These are phyloP conservation scores for Fusarium oxysporum DNA, from an alignment of 2,329 filamentous ascomycete genomes.

Conservation along the genomic window DNA sequence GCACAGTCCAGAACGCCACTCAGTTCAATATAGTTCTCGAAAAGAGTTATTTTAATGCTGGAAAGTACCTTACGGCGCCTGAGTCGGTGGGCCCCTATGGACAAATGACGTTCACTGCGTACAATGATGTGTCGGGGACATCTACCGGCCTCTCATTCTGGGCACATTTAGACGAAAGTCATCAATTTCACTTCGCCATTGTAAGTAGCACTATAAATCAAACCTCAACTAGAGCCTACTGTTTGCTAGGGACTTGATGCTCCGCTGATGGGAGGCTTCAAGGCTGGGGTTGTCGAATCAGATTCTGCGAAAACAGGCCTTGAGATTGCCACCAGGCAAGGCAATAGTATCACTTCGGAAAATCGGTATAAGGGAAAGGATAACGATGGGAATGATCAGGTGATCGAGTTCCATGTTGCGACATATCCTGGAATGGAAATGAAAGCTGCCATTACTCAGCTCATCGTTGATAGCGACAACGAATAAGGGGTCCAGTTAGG, in stretches of 20 bases:
- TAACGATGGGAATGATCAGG: rapidly evolving
- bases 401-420: too few species aligned
- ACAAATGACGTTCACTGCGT: neutral
- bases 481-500: rapidly evolving
- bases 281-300: rapidly evolving
- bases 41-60: rapidly evolving
- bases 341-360: rapidly evolving
- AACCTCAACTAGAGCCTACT: rapidly evolving
- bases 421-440: neutral
- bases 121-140: rapidly evolving
- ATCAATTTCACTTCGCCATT: rapidly evolving
- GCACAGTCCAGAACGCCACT: neutral
- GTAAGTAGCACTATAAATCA: rapidly evolving
- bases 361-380: rapidly evolving
- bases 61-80: rapidly evolving
- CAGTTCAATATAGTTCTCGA: rapidly evolving
- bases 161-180: neutral
- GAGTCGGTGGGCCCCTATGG: rapidly evolving
- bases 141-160: rapidly evolving
- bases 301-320: neutral
- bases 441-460: neutral
- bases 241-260: neutral
- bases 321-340: neutral
- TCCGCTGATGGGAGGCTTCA: rapidly evolving
- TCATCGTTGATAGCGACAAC: rapidly evolving